Base-by-base conservation (phyloP, 805 yeast species). In the Myxozyma nipponensis region DNA sequence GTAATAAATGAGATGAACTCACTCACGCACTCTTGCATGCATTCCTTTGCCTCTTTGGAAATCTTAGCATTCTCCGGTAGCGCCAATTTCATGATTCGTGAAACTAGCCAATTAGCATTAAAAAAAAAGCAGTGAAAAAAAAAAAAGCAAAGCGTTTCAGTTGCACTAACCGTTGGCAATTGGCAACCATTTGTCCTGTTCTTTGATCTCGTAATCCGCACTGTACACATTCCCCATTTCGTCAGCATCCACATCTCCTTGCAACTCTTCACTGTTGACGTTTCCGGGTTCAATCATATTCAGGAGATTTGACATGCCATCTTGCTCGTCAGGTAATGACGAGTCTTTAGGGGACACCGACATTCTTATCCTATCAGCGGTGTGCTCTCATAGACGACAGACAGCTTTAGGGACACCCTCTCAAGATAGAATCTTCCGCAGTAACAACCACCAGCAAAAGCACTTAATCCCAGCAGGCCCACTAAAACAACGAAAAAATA, bases 21-120 rank as follows among this genome's bases (percentile, higher is more conserved):
- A 43, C 78, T 71, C 3, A 81, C 86, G 62, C 85, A 82, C 62
- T 82, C 86, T 65, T 82, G 87, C 69, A 82, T 80, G 58, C 86
- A 79, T 59, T 83, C 90, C 61, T 84, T 83, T 39, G 90, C 85
- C 61, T 84, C 93, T 61, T 84, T 84, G 21, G 88, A 81, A 1
- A 84, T 81, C 61, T 84, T 84, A 9, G 90, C 91, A 34, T 82
- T 80, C 10, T 74, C 69, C 2, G 93, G 91, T 26, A 84, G 69
- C 1, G 91, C 83, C 49, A 69, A 73, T 62, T 85, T 85, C 91
- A 84, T 85, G 45, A 85, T 77, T 46, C 91, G 71, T n/a, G 84
- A 83, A 52, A 80, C 77, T 72, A 48, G 9, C 24, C 19, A 24
- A 18, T 2, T 23, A 18, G 17, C 17, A 6, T 21, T 10, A 42